Evolutionary conservation across 2,329 filamentous ascomycete species (phyloP).

Genomic region (Cadophora sp.): DNA sequence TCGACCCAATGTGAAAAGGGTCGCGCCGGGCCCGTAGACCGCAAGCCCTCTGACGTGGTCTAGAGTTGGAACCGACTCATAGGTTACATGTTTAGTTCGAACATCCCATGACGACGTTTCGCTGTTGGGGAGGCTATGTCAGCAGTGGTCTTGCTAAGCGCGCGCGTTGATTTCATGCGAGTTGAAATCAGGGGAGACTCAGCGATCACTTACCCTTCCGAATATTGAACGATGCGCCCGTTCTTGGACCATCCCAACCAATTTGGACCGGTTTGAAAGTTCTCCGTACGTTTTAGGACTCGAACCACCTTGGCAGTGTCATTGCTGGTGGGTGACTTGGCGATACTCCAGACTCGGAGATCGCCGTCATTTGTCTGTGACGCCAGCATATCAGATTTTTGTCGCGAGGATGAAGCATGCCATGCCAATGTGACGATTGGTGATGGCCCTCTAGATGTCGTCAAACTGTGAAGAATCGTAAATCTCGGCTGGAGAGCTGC

Average conservation of each 20-base stretch:
- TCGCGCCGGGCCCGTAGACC: constrained; percentile 89
- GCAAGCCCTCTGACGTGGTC: constrained; percentile 83
- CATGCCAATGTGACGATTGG: constrained; percentile 87
- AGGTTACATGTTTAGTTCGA: constrained; percentile 94
- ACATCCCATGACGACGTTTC: constrained; percentile 97
- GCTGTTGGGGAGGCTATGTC: constrained; percentile 54
- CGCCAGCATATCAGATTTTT: constrained; percentile 97
- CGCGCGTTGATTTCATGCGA: constrained; percentile 51
- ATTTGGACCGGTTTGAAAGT: constrained; percentile 76
- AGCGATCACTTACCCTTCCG: constrained; percentile 75
- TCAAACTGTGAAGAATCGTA: constrained; percentile 91
- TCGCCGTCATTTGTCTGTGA: constrained; percentile 93
- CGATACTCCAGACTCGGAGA: constrained; percentile 93
- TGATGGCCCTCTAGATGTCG: constrained; percentile 82
- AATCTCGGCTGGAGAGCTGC: constrained; percentile 90
- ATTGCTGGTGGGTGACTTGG: constrained; percentile 74
- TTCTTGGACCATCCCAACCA: constrained; percentile 99
- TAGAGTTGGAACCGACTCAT: constrained; percentile 84
- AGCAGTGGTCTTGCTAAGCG: constrained; percentile 52
- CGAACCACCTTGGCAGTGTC: constrained; percentile 89
- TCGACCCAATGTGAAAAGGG: constrained; percentile 86
- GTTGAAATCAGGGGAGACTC: constrained; percentile 21
- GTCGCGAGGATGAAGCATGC: constrained; percentile 95
- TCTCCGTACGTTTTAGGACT: constrained; percentile 81
- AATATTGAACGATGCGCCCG: constrained; percentile 91